A percentile compares a stretch with the other conserved stretches of the same genome.
phyloP scores from a whole-genome alignment of 2,329 filamentous ascomycete genomes.

The Pseudogymnoascus sp. region DNA sequence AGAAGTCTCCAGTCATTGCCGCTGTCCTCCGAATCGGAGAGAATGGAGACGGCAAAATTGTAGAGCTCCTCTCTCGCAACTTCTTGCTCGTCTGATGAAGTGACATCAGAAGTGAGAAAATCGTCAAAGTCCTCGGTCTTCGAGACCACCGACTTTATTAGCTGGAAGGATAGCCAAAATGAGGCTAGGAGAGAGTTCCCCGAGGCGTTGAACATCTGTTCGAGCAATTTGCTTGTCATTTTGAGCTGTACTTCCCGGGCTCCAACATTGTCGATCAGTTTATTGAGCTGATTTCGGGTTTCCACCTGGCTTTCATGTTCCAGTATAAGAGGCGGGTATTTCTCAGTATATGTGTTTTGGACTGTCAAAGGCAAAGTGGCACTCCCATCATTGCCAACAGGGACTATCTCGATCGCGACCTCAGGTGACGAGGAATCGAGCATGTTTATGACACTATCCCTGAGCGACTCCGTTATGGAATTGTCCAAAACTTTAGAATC shows the following conservation, averaged over 20 bases:
- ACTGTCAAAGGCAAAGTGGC: constrained; percentile 24
- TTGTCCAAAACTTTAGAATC: constrained; percentile 60
- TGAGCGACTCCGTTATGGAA: constrained; percentile 57
- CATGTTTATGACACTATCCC: constrained; percentile 56
- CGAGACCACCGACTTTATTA: constrained; percentile 51
- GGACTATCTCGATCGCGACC: constrained; percentile 19
- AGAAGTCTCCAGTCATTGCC: constrained; percentile 60
- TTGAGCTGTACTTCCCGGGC: constrained; percentile 49
- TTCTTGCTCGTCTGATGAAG: constrained; percentile 33
- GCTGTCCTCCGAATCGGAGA: constrained; percentile 44
- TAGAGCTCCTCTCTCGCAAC: constrained; percentile 57
- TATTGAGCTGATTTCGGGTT: constrained; percentile 48
- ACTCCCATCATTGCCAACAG: constrained; percentile 13
- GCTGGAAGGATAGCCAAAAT: constrained; percentile 72
- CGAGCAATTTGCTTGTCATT: constrained; percentile 58
- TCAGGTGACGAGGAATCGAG: constrained; percentile 20
- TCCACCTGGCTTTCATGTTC: constrained; percentile 56
- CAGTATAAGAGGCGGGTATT: constrained; percentile 55
- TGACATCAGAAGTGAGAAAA: constrained; percentile 50
- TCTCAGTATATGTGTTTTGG: constrained; percentile 14
- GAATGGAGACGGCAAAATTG: constrained; percentile 53
- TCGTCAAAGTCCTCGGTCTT: constrained; percentile 51
- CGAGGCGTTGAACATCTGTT: constrained; percentile 48
- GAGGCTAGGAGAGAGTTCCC: constrained; percentile 56
- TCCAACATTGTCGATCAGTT: constrained; percentile 48